phyloP scores from a whole-genome alignment of 208 protist genomes.

The Trypanosoma brucei region DNA sequence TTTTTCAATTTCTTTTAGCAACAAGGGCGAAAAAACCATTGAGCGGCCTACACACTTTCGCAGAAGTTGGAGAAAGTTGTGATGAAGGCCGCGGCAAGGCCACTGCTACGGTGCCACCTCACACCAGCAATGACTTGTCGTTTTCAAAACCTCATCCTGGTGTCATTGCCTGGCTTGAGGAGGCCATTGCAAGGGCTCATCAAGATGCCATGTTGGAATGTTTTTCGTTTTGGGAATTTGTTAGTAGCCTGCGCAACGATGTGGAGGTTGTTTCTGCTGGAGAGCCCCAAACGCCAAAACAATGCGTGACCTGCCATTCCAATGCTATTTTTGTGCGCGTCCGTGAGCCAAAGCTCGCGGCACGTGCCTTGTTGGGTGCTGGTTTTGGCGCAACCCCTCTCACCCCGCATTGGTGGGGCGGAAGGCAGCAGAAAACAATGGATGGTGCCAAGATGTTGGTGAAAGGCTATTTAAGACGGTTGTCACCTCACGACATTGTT shows the following conservation, averaged over 20 bases:
- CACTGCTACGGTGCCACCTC: not conserved
- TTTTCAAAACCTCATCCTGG: conserved; percentile 15
- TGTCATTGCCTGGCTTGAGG: conserved; percentile 5
- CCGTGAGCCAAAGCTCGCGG: conserved; percentile 11
- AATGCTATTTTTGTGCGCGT: conserved; percentile 29
- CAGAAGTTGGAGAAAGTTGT: not conserved
- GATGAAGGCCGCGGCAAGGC: not conserved
- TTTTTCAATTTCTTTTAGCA: conserved; percentile 12
- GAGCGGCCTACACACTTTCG: not conserved
- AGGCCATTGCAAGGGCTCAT: not conserved
- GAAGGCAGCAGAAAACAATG: not conserved
- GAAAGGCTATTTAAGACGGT: not conserved
- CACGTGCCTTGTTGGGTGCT: conserved; percentile 2
- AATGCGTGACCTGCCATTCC: conserved; percentile 18
- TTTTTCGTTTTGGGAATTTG: conserved; percentile 31
- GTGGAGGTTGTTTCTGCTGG: conserved; percentile 34
- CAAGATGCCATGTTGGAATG: conserved; percentile 16
- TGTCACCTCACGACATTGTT: conserved; percentile 21
- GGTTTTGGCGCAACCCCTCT: conserved; percentile 29
- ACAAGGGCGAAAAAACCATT: not conserved
- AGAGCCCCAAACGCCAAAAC: conserved; percentile 22
- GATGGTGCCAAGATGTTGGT: not conserved
- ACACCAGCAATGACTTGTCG: not conserved
- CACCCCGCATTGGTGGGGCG: conserved; percentile 1
- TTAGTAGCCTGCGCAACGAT: conserved; percentile 20